Evolutionary conservation across 129 eudicot genomes (phyloP).

Genomic region (Artemisia tridentata): DNA sequence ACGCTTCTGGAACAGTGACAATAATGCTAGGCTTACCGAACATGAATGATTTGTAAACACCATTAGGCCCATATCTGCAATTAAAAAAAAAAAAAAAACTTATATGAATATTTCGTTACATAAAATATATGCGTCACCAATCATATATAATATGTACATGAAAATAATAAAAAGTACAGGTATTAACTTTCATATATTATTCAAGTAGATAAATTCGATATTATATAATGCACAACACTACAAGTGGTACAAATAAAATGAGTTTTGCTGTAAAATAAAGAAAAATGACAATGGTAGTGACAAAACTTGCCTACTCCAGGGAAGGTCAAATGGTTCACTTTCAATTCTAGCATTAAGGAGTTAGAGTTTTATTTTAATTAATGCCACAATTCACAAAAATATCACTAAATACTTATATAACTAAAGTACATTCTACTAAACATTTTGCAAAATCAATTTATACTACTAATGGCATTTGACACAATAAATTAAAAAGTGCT

Average conservation of each 20-base stretch:
- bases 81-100: neutral
- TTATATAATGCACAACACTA: conserved; percentile 9
- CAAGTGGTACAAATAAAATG: conserved; percentile 12
- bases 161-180: conserved; percentile 2
- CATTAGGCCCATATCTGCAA: conserved; percentile 63
- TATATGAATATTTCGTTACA: neutral
- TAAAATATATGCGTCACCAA: neutral
- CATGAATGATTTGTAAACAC: conserved; percentile 75
- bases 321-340: conserved; percentile 28
- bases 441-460: too few relatives aligned
- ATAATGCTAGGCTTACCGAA: conserved; percentile 80
- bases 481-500: neutral
- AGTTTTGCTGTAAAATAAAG: conserved; percentile 5
- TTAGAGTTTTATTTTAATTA: neutral
- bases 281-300: conserved; percentile 35
- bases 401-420: too few relatives aligned
- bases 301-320: conserved; percentile 32
- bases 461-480: too few relatives aligned
- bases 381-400: too few relatives aligned
- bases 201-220: neutral
- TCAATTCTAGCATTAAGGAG: neutral
- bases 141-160: neutral
- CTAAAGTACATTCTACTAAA: too few relatives aligned
- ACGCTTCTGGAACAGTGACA: conserved; percentile 62
- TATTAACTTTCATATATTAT: neutral